Base-by-base conservation (phyloP, 495 filamentous ascomycete genomes). In the Symbiotaphrina buchneri region DNA sequence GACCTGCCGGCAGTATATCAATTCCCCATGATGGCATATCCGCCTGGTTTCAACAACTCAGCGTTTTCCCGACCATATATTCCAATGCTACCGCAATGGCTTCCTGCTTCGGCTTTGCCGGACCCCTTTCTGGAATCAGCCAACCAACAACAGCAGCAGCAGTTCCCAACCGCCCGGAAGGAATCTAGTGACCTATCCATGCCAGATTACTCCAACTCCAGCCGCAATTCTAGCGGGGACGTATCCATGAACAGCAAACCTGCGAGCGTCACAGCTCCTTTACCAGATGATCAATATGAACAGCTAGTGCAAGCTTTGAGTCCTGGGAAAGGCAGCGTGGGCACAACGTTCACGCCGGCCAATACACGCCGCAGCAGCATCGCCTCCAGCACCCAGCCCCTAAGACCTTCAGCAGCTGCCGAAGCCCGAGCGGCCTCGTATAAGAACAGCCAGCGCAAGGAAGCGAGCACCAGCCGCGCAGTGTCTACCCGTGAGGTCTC, bases 341-440 rank as follows among this genome's bases (percentile, higher is more conserved):
- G 18, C 10, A 22, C 20, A 23, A 32, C 30, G 2, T 23, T 15
- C 25, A 22, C 30, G 3, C 30, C 30, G 17, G 18, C 18, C 16
- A 32, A 32, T 32, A 32, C 30, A 19, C 30, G 30, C n/a, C 21
- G 17, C n/a, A 34, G 32, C 32, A 34, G 32, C 30, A 18, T 14
- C 16, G 20, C 22, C 20, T 34, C 24, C 10, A 16, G n/a, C 10
- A 19, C 18, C 7, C 20, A 17, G 3, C 8, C 2, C 15, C 16
- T 15, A 27, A 25, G 22, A 27, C 22, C 32, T 18, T 31, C 32
- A 26, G 32, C 32, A 13, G 22, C 22, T 3, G 32, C 32, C 10
- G 22, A 34, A 17, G 32, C 32, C 13, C 21, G 32, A 27, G 8
- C n/a, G 8, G 32, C 32, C 3, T 34, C 32, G 5, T 34, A 34